Percentiles rank a stretch among this genome's conserved stretches.
phyloP scores from a whole-genome alignment of 1,284 basidiomycete genomes.

The Moniliella sp. region DNA sequence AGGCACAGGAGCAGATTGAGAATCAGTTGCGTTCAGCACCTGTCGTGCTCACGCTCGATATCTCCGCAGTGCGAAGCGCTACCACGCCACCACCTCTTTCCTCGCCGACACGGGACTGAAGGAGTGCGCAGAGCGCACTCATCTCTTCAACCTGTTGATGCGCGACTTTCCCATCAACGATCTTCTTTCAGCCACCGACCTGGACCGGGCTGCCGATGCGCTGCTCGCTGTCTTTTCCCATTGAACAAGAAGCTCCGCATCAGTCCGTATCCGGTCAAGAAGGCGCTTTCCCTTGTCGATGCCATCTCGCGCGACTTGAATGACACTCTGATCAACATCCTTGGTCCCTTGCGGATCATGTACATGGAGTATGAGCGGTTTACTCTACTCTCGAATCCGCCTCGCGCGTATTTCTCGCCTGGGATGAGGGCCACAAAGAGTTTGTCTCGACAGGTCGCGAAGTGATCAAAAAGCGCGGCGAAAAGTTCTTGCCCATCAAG shows the following conservation, averaged over 20 bases:
- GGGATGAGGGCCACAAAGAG: constrained; percentile 93
- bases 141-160: constrained; percentile 75
- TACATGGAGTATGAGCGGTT: constrained; percentile 87
- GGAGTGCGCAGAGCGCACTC: constrained; percentile 35
- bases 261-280: constrained; percentile 71
- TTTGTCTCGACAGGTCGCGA: constrained; percentile 93
- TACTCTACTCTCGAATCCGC: constrained; percentile 59
- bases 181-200: constrained; percentile 77
- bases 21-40: constrained; percentile 72
- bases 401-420: constrained; percentile 65
- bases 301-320: constrained; percentile 94
- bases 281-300: constrained; percentile 83
- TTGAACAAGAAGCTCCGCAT: constrained; percentile 69
- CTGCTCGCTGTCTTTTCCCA: constrained; percentile 70
- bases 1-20: constrained; percentile 78
- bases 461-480: constrained; percentile 67
- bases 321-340: constrained; percentile 70
- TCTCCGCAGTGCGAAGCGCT: constrained; percentile 86
- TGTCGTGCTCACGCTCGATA: constrained; percentile 75
- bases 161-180: constrained; percentile 95
- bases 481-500: constrained; percentile 96
- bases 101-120: constrained; percentile 90
- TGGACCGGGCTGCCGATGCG: constrained; percentile 77
- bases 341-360: constrained; percentile 67
- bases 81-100: constrained; percentile 90